Evolutionary conservation across 2,329 filamentous ascomycete genomes (phyloP).

Genomic region (Dactylellina cionopaga): DNA sequence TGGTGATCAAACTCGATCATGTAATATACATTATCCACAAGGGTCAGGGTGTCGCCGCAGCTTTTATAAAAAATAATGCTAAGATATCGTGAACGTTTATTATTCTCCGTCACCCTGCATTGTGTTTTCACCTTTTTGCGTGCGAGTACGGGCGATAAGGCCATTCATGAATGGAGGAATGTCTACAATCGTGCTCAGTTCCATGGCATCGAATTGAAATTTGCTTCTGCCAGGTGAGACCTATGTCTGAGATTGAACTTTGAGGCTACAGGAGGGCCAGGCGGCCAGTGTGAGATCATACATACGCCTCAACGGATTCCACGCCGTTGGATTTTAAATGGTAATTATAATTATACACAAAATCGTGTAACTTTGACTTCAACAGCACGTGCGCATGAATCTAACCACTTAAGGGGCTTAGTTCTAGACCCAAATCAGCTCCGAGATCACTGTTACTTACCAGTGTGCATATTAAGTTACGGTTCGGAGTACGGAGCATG

Average conservation of each 20-base stretch:
- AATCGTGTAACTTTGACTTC: no score
- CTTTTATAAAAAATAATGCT: conserved; percentile 10
- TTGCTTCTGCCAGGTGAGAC: conserved; percentile 28
- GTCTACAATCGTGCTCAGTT: no score
- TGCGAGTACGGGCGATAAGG: conserved; percentile 6
- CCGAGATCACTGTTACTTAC: conserved; percentile 4
- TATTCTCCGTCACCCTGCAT: background rate
- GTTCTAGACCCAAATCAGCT: background rate
- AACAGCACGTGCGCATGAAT: background rate
- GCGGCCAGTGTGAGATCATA: conserved; percentile 13
- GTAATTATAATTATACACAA: no score
- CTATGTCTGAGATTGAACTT: conserved; percentile 29
- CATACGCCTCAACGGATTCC: conserved; percentile 3
- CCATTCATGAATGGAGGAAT: background rate
- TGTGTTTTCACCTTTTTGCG: conserved; percentile 17
- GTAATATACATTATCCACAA: no score
- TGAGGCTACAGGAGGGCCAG: no score
- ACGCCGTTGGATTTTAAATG: no score
- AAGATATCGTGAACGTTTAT: no score
- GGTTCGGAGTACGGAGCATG: no score
- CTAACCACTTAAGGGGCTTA: background rate
- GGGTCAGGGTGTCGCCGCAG: background rate
- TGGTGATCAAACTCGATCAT: background rate
- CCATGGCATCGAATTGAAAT: conserved; percentile 1
- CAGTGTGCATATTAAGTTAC: conserved; percentile 18